These are phyloP conservation scores for Decorospora gaudefroyi DNA, from an alignment of 2,329 filamentous ascomycete species.

Conservation along the genomic window DNA sequence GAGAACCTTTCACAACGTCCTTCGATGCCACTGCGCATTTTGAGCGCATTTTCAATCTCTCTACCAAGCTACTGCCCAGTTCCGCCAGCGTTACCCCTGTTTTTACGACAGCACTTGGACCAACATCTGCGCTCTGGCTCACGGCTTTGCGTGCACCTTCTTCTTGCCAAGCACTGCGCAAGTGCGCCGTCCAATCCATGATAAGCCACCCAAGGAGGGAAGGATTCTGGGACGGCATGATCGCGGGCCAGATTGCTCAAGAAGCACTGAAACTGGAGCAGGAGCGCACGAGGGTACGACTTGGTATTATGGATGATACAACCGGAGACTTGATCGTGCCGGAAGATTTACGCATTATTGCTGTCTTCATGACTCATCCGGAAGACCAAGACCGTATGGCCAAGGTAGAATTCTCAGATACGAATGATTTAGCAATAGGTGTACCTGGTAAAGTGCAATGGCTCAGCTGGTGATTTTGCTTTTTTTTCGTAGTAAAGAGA, in stretches of 20 bases:
- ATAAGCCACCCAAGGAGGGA: constrained; percentile 46
- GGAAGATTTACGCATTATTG: constrained; percentile 25
- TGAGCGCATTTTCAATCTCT: constrained; percentile 24
- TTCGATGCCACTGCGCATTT: constrained; percentile 24
- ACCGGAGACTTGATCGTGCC: constrained; percentile 25
- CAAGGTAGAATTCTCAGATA: constrained; percentile 28
- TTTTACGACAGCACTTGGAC: constrained; percentile 33
- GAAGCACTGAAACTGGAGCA: constrained; percentile 37
- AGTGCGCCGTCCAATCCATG: constrained; percentile 33
- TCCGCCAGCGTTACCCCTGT: constrained; percentile 22
- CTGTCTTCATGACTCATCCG: constrained; percentile 27
- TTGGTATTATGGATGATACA: constrained; percentile 5
- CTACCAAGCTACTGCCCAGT: constrained; percentile 16
- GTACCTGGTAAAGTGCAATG: constrained; percentile 18
- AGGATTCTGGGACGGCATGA: constrained; percentile 62
- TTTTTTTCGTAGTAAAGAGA: too few species aligned
- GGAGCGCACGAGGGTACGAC: constrained; percentile 20
- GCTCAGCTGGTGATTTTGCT: constrained; percentile 12
- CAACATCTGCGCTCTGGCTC: constrained; percentile 35
- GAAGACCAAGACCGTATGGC: constrained; percentile 22
- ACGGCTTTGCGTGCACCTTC: constrained; percentile 30
- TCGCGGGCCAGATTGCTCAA: constrained; percentile 57
- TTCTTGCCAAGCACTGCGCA: constrained; percentile 25
- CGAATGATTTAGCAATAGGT: constrained; percentile 21
- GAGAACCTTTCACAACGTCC: constrained; percentile 21